Evolutionary conservation across 805 yeast genomes (phyloP).

Genomic region (Cyberlindnera nakhonratchasimensis): DNA sequence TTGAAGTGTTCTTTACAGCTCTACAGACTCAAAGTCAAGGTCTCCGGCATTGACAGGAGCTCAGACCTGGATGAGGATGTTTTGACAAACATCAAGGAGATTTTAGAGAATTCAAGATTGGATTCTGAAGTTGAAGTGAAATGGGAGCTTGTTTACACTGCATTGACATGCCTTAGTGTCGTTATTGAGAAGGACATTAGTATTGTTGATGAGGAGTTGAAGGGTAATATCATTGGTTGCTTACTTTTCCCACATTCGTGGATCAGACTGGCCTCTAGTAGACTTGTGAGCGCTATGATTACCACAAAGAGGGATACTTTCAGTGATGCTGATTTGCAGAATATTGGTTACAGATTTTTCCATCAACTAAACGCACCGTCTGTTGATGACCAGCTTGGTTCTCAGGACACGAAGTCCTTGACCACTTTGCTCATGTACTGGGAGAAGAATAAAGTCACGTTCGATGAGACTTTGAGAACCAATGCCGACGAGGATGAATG

Average conservation of each 20-base stretch:
- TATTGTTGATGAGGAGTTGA: constrained; percentile 33
- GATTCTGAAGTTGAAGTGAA: constrained; percentile 42
- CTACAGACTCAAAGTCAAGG: constrained; percentile 56
- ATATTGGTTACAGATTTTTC: constrained; percentile 60
- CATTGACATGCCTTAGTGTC: constrained; percentile 49
- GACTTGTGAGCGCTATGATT: constrained; percentile 55
- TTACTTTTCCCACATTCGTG: constrained; percentile 87
- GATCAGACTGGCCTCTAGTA: constrained; percentile 69
- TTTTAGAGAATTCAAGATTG: constrained; percentile 34
- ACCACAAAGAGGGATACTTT: constrained; percentile 35
- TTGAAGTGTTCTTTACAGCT: constrained; percentile 72
- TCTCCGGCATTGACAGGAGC: constrained; percentile 35
- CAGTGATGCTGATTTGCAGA: constrained; percentile 52
- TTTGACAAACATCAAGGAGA: constrained; percentile 32
- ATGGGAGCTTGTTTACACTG: constrained; percentile 79
- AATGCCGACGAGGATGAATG: constrained; percentile 22
- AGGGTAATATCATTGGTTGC: constrained; percentile 42
- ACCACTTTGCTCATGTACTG: constrained; percentile 59
- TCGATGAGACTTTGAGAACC: constrained; percentile 21
- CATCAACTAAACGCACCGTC: constrained; percentile 83
- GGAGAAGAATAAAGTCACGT: constrained; percentile 42
- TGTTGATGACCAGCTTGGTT: constrained; percentile 58
- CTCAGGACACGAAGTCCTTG: constrained; percentile 63
- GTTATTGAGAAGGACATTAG: constrained; percentile 34
- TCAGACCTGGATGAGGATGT: constrained; percentile 43